These are phyloP conservation scores for Neonectria magnoliae DNA, from an alignment of 2,329 filamentous ascomycete species.

Conservation along the genomic window DNA sequence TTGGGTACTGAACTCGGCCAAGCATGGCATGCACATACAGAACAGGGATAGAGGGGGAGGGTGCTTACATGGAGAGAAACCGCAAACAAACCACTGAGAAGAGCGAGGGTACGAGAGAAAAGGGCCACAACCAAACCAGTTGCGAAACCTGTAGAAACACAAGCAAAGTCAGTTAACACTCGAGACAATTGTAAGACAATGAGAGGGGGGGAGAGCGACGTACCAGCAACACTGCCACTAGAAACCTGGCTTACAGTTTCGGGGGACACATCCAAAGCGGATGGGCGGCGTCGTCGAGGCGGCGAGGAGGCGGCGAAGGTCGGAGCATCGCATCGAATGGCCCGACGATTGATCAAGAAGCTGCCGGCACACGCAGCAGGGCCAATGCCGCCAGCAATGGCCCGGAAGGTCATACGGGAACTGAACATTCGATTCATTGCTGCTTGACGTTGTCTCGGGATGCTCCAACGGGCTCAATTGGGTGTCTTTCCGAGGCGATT, in stretches of 20 bases:
- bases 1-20: background rate
- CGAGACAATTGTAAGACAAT: background rate
- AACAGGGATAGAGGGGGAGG: background rate
- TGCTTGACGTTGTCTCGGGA: background rate
- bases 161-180: background rate
- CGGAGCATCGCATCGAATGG: conserved; percentile 46
- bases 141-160: conserved; percentile 62
- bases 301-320: conserved; percentile 29
- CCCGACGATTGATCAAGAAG: conserved; percentile 36
- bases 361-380: conserved; percentile 42
- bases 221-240: conserved; percentile 63
- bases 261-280: conserved; percentile 38
- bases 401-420: conserved; percentile 34
- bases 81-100: conserved; percentile 73
- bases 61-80: conserved; percentile 69
- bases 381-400: conserved; percentile 42
- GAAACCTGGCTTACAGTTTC: conserved; percentile 60
- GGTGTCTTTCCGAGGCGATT: background rate
- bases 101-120: conserved; percentile 75
- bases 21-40: background rate
- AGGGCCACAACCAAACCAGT: conserved; percentile 72
- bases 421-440: conserved; percentile 39
- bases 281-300: conserved; percentile 21
- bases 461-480: no score
- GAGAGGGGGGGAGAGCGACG: conserved; percentile 17